These are phyloP conservation scores for Pseudogymnoascus sp. DNA, from an alignment of 2,329 filamentous ascomycete genomes.

Conservation along the genomic window DNA sequence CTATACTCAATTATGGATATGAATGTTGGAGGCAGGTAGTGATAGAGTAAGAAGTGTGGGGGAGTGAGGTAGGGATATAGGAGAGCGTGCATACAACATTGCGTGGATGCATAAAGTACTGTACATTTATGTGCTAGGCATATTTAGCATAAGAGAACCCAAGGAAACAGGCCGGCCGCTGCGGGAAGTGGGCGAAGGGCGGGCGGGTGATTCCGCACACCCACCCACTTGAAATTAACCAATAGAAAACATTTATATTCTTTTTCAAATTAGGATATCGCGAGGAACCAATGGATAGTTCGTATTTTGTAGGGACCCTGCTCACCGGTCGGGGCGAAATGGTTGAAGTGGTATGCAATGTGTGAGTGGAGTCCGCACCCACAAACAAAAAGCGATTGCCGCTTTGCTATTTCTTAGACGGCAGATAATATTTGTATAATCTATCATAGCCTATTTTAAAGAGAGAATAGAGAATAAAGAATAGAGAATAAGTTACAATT, in stretches of 20 bases:
- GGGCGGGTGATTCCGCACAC: neutral
- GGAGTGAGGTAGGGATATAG: neutral
- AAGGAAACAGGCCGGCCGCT: neutral
- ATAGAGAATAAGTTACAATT: too few species aligned
- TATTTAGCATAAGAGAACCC: neutral
- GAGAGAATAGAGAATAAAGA: too few species aligned
- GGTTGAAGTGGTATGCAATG: neutral
- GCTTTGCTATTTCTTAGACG: too few species aligned
- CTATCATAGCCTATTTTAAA: too few species aligned
- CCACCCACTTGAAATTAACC: neutral
- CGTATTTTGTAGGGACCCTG: neutral
- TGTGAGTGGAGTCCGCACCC: too few species aligned
- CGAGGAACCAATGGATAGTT: neutral
- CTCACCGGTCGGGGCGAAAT: neutral
- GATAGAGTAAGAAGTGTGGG: neutral
- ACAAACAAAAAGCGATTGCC: too few species aligned
- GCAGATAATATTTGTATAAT: too few species aligned
- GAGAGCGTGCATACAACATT: neutral
- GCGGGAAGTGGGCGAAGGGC: neutral
- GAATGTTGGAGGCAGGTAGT: neutral
- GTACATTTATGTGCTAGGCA: neutral
- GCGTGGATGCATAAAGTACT: neutral
- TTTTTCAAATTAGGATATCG: neutral
- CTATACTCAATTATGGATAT: neutral
- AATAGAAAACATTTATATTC: neutral